These are phyloP conservation scores for Aspergillus sclerotiicarbonarius DNA, from an alignment of 495 filamentous ascomycete genomes.

Conservation along the genomic window DNA sequence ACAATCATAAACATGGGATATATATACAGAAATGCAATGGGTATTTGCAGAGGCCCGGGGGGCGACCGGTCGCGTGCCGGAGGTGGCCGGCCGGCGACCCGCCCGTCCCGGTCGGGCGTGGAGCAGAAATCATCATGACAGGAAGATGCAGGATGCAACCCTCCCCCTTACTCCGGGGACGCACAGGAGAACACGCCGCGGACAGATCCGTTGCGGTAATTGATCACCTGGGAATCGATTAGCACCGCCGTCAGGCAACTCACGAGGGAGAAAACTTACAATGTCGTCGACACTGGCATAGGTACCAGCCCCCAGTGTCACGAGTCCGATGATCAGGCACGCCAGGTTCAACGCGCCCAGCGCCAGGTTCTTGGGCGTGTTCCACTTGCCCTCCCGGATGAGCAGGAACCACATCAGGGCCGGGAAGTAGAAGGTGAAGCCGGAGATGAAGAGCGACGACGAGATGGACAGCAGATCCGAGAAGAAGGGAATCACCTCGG, in stretches of 20 bases:
- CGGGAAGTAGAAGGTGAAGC: conserved; percentile 65
- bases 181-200: conserved; percentile 46
- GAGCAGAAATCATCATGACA: conserved; percentile 1
- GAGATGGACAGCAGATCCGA: conserved; percentile 57
- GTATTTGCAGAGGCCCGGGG: no score
- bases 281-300: conserved; percentile 57
- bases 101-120: no score
- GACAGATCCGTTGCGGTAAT: conserved; percentile 40
- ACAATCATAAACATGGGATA: no score
- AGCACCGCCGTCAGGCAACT: background rate
- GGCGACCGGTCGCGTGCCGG: no score
- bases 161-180: conserved; percentile 14
- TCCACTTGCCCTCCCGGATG: conserved; percentile 40
- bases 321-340: conserved; percentile 28
- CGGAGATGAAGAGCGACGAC: conserved; percentile 61
- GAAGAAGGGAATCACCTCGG: conserved; percentile 68
- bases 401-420: conserved; percentile 64
- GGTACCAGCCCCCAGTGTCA: conserved; percentile 45
- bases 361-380: conserved; percentile 29
- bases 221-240: conserved; percentile 31
- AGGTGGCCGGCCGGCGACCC: no score
- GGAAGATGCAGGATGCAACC: background rate
- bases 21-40: no score
- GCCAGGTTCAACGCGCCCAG: conserved; percentile 24
- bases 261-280: conserved; percentile 38